Evolutionary conservation across 495 filamentous ascomycete species (phyloP), one percentile per base, ranked within the genome.

Genomic region (Hyaloscypha bicolor): DNA sequence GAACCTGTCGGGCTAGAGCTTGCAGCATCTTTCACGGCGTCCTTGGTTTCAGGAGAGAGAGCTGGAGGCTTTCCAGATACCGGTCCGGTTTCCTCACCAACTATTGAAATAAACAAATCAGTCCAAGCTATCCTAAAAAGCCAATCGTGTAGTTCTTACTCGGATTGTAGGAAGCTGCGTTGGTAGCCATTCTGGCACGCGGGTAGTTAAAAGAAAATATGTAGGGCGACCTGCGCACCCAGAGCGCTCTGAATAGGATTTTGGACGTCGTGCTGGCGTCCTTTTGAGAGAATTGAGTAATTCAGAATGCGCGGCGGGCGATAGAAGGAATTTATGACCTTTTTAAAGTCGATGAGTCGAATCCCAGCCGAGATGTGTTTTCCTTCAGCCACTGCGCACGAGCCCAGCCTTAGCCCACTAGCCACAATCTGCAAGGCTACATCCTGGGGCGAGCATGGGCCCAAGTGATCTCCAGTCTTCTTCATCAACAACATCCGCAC

Each of bases 171-270:
- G 84, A 82, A 59, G 80, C 85, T 74, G 83, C 81, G 74, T 84
- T 81, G 37, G 84, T 82, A 77, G 86, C 83, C 86, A 88, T 89
- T 77, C 76, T 86, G 67, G 81, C 72, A 66, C 65, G 69, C 60
- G 68, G 62, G 64, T 69, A 70, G 61, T 56, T 70, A 70, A 78
- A 68, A 64, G 68, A 65, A 69, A 68, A 59, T 72, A 70, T 77
- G 71, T 71, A 74, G 42, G 69, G 73, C 75, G 72, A 64, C 74
- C 75, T 74, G 74, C 75, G 76, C 76, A 75, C 74, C 69, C 76
- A 73, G 71, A 79, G 72, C 66, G 76, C 72, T 75, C 70, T 72
- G 61, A 62, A 59, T 25, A 79, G 58, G 62, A 78, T 30, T 67
- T 69, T 74, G 69, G 76, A 79, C 77, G 77, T 78, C 71, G 73